Evolutionary conservation across 306 rosid species (phyloP).

Genomic region (Lathyrus aphaca): DNA sequence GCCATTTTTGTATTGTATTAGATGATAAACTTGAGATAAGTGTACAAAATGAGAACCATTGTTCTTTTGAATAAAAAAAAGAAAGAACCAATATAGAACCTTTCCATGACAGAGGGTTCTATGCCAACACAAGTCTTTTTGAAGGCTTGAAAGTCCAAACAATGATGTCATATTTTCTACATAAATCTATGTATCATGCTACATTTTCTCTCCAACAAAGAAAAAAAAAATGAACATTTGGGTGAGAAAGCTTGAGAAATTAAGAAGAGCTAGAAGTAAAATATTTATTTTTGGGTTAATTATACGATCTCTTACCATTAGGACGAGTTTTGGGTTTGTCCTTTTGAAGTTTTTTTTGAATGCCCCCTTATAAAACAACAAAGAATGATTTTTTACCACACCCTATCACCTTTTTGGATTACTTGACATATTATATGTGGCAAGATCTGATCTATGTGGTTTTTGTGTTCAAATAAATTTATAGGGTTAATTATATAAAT

Average conservation of each 20-base stretch:
- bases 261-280: neutral
- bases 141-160: constrained; percentile 3
- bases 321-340: too few relatives aligned
- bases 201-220: neutral
- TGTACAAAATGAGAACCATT: constrained; percentile 43
- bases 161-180: constrained; percentile 8
- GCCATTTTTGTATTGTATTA: constrained; percentile 53
- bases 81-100: constrained; percentile 1
- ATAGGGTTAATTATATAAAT: too few relatives aligned
- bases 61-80: neutral
- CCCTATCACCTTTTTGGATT: too few relatives aligned
- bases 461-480: too few relatives aligned
- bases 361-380: too few relatives aligned
- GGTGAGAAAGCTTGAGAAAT: neutral
- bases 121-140: neutral
- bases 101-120: constrained; percentile 55
- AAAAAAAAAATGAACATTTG: neutral
- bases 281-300: too few relatives aligned
- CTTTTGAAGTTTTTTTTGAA: too few relatives aligned
- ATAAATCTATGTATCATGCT: neutral
- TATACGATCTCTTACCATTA: too few relatives aligned
- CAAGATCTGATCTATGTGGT: too few relatives aligned
- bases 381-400: too few relatives aligned
- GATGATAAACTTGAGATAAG: constrained; percentile 45
- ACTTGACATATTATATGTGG: too few relatives aligned